Evolutionary conservation across 176 grass and related monocot species (phyloP).

Genomic region (Alloteropsis semialata): DNA sequence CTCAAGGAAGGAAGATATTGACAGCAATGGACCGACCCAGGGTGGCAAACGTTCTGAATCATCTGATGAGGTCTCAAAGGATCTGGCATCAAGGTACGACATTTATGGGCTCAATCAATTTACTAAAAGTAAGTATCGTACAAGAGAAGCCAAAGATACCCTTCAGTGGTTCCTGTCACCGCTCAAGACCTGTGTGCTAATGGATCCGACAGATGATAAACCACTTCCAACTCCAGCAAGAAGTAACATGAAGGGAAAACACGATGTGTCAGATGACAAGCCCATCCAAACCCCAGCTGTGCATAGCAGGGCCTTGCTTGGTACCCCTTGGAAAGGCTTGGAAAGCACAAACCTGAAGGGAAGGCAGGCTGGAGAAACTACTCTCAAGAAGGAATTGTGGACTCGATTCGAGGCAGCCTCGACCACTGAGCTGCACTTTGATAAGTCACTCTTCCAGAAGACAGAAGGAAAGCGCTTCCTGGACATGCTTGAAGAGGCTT

Average conservation of each 20-base stretch:
- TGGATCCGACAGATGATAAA: conserved; percentile 58
- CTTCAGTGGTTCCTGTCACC: conserved; percentile 95
- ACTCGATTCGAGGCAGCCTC: conserved; percentile 76
- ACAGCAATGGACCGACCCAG: conserved; percentile 11
- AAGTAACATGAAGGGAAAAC: conserved; percentile 5
- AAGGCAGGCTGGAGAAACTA: conserved; percentile 68
- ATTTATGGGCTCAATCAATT: conserved; percentile 39
- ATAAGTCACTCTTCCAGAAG: conserved; percentile 56
- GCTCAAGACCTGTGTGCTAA: conserved; percentile 72
- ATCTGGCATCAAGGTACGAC: conserved; percentile 49
- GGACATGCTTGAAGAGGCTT: conserved; percentile 80
- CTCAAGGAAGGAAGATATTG: conserved; percentile 29
- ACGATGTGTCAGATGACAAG: conserved; percentile 42
- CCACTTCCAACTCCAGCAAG: conserved; percentile 21
- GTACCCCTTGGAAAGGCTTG: conserved; percentile 60
- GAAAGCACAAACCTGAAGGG: conserved; percentile 69
- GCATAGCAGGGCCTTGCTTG: conserved; percentile 32
- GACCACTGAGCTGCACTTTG: conserved; percentile 46
- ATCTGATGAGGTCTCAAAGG: conserved; percentile 43
- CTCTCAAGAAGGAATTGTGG: conserved; percentile 94
- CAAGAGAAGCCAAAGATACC: conserved; percentile 45
- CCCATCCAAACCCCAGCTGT: conserved; percentile 37
- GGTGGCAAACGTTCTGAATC: conserved; percentile 17
- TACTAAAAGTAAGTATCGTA: conserved; percentile 16
- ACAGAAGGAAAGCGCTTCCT: conserved; percentile 56